These are phyloP conservation scores for Poa annua DNA, from an alignment of 176 grass and related monocot genomes.

Conservation along the genomic window DNA sequence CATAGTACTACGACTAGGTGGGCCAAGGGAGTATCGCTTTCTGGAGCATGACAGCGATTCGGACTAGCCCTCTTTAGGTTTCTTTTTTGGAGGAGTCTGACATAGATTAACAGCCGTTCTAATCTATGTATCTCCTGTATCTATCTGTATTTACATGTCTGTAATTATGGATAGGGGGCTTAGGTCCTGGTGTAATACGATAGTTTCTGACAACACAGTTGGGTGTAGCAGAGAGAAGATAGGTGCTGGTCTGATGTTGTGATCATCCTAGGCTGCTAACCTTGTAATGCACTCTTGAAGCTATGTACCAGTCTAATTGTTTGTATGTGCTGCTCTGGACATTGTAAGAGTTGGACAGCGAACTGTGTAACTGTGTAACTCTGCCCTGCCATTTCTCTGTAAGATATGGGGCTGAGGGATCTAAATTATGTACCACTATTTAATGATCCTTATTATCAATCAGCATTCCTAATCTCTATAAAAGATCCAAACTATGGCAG, in stretches of 20 bases:
- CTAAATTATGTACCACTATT: background rate
- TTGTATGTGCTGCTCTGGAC: slow-evolving; percentile 4
- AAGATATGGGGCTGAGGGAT: background rate
- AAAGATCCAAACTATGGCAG: too few species aligned
- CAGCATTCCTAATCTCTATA: background rate
- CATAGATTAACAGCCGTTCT: slow-evolving; percentile 47
- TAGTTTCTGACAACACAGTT: slow-evolving; percentile 45
- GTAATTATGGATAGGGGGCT: slow-evolving; percentile 53
- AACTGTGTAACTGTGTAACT: slow-evolving; percentile 32
- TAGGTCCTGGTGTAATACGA: slow-evolving; percentile 36
- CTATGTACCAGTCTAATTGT: slow-evolving; percentile 29
- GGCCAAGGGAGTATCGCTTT: slow-evolving; percentile 74
- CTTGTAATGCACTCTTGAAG: slow-evolving; percentile 31
- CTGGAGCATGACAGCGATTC: slow-evolving; percentile 57
- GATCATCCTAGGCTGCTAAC: slow-evolving; percentile 35
- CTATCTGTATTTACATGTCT: slow-evolving; percentile 56
- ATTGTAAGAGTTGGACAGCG: background rate
- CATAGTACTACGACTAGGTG: slow-evolving; percentile 59
- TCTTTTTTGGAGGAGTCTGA: slow-evolving; percentile 26
- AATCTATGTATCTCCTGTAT: slow-evolving; percentile 53
- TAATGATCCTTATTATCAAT: background rate
- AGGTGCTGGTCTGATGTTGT: slow-evolving; percentile 23
- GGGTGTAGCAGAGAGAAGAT: slow-evolving; percentile 7
- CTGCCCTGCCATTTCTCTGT: background rate
- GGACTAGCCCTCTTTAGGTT: slow-evolving; percentile 30